Conservation (phyloP, 1,139 yeast species). For the Candida glucosophila region DNA sequence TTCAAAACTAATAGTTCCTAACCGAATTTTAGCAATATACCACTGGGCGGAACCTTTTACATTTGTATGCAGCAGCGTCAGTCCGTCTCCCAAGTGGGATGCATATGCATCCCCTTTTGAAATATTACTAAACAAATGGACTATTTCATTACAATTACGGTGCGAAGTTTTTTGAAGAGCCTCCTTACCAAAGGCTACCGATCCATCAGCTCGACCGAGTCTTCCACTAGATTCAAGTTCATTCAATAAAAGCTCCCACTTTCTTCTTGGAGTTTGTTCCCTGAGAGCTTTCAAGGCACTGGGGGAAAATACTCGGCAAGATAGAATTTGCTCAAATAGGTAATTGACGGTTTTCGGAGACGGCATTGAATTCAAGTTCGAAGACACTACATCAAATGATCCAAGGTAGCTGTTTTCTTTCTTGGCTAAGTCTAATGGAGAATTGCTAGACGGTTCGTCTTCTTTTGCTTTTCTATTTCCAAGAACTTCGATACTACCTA, state of each 20-base stretch:
- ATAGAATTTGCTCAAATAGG: slow-evolving; percentile 29
- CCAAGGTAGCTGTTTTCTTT: too few relatives aligned
- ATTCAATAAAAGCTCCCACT: slow-evolving; percentile 38
- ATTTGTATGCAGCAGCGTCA: too few relatives aligned
- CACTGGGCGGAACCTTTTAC: slow-evolving; percentile 40
- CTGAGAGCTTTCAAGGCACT: slow-evolving; percentile 23
- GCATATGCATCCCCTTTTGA: neutral
- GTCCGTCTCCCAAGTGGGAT: too few relatives aligned
- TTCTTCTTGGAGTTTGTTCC: slow-evolving; percentile 26
- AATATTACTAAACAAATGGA: neutral
- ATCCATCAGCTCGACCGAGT: too few relatives aligned
- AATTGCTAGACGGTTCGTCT: too few relatives aligned
- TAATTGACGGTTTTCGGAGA: slow-evolving; percentile 26
- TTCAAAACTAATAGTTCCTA: slow-evolving; percentile 22
- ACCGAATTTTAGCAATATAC: slow-evolving; percentile 32
- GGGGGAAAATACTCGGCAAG: slow-evolving; percentile 30
- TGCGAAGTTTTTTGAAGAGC: neutral
- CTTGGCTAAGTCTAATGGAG: too few relatives aligned
- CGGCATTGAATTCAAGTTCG: too few relatives aligned
- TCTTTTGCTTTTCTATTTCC: too few relatives aligned
- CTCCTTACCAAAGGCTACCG: too few relatives aligned
- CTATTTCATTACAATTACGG: too few relatives aligned
- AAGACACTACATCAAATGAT: too few relatives aligned
- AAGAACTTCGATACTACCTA: too few relatives aligned
- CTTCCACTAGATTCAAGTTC: slow-evolving; percentile 19